Base-by-base conservation (phyloP, 768 basidiomycete genomes). In the Trichaptum fuscoviolaceum region DNA sequence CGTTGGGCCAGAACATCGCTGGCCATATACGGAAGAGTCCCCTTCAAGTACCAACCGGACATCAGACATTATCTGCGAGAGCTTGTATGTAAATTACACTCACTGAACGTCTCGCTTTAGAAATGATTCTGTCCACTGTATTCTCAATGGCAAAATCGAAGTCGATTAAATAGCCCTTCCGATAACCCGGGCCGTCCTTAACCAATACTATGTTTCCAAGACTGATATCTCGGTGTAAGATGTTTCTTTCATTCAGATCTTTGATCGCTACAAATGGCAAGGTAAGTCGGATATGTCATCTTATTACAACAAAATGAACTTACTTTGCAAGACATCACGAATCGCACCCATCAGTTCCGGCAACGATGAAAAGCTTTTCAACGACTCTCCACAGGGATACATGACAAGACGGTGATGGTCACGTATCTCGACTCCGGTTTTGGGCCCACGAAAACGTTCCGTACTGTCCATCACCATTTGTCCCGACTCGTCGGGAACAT, bases 191-290 rank as follows among this genome's bases (percentile, higher is more conserved):
- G 15, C 59, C 59, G 15, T 15, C 24, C 3, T 12, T 3, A 3
- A 34, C 30, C 5, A 61, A 3, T 24, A 61, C 2, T 12, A 61
- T 15, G 23, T 61, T 61, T 9, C 59, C 25, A 12, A 61, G 3
- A 18, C 59, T 61, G 23, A 61, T 61, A 17, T 61, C 59, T 12
- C 59, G 59, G 30, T 61, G 59, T 18, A 61, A 15, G 3, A 61
- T 61, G 59, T 18, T 18, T 24, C 23, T 61, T 12, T 61, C 10
- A 12, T 61, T 24, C 20, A 52, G 10, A 15, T 52, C 42, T 20
- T 12, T 52, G 42, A 52, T 52, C 15, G 42, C 42, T 52, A 12
- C 2, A 30, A 8, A 30, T 30, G 30, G 2, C 30, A 30, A 30
- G 30, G 30, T 30, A 30, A 30, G 30, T 30, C 8, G 8, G 8